These are phyloP conservation scores for Hypomontagnella monticulosa DNA, from an alignment of 495 filamentous ascomycete genomes.

Conservation along the genomic window DNA sequence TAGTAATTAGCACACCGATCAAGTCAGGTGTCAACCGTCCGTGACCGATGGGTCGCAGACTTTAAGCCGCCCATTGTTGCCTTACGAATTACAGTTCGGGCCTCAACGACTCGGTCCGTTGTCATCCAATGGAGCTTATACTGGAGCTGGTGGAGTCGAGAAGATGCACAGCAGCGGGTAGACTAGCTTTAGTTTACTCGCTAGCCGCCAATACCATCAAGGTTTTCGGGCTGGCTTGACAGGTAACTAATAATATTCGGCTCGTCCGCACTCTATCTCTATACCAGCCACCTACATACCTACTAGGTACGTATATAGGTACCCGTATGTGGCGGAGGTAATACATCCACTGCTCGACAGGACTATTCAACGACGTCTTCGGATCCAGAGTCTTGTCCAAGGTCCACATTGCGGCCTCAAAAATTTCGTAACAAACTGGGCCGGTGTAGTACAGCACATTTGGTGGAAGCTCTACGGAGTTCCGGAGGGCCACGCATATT, in stretches of 20 bases:
- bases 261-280: constrained; percentile 1
- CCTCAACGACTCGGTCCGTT: constrained; percentile 26
- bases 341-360: not conserved
- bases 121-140: constrained; percentile 19
- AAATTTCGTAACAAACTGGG: constrained; percentile 14
- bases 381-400: constrained; percentile 17
- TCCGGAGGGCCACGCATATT: constrained; percentile 25
- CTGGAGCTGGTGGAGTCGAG: constrained; percentile 33
- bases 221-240: constrained; percentile 13
- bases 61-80: constrained; percentile 30
- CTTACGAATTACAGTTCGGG: constrained; percentile 21
- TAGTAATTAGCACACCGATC: not conserved
- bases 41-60: constrained; percentile 23
- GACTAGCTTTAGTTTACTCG: constrained; percentile 29
- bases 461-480: constrained; percentile 31
- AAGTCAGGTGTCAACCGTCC: not conserved
- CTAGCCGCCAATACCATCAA: constrained; percentile 25
- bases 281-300: not conserved
- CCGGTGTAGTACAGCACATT: constrained; percentile 1
- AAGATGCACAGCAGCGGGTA: constrained; percentile 41
- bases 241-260: constrained; percentile 20
- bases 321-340: not conserved
- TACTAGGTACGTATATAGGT: constrained; percentile 8
- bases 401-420: constrained; percentile 21
- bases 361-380: constrained; percentile 2